These are phyloP conservation scores for Hanseniaspora guilliermondii DNA, from an alignment of 805 yeast genomes.

Conservation along the genomic window DNA sequence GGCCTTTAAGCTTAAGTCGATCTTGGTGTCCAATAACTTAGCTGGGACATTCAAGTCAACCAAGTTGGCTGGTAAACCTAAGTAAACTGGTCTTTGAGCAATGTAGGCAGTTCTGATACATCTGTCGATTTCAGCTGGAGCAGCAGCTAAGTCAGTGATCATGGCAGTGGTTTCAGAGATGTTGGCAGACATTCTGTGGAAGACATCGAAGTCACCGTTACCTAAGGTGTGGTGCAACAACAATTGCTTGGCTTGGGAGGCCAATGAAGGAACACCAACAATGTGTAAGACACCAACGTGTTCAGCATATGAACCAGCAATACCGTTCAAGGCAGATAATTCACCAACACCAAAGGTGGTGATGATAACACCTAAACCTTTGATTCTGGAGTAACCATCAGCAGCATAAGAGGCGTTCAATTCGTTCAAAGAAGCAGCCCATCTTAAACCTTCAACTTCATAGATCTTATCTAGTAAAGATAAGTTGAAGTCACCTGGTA, in stretches of 20 bases:
- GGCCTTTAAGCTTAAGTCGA: constrained; percentile 45
- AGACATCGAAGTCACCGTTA: constrained; percentile 68
- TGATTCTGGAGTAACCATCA: constrained; percentile 76
- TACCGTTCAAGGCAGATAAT: constrained; percentile 68
- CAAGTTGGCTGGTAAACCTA: constrained; percentile 73
- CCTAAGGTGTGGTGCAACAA: constrained; percentile 75
- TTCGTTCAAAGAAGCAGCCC: constrained; percentile 89
- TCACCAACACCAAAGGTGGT: constrained; percentile 92
- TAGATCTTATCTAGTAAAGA: constrained; percentile 58
- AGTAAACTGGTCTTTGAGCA: constrained; percentile 67
- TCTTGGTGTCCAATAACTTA: constrained; percentile 45
- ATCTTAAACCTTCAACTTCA: constrained; percentile 61
- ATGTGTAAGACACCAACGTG: constrained; percentile 76
- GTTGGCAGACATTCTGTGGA: constrained; percentile 64
- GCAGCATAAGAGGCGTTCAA: constrained; percentile 75
- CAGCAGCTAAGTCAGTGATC: constrained; percentile 50
- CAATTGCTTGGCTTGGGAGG: constrained; percentile 60
- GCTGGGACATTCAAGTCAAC: constrained; percentile 54
- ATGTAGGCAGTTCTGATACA: constrained; percentile 60
- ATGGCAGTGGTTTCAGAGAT: constrained; percentile 56
- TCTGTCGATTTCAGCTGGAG: constrained; percentile 61
- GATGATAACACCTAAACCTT: constrained; percentile 59
- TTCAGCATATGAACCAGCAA: constrained; percentile 82
- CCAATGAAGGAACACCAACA: constrained; percentile 73
- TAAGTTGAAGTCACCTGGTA: constrained; percentile 74